A percentile compares a stretch with the other conserved stretches of the same genome.
Evolutionary conservation across 2,329 filamentous ascomycete species (phyloP).

Genomic region (Coniochaeta sp.): DNA sequence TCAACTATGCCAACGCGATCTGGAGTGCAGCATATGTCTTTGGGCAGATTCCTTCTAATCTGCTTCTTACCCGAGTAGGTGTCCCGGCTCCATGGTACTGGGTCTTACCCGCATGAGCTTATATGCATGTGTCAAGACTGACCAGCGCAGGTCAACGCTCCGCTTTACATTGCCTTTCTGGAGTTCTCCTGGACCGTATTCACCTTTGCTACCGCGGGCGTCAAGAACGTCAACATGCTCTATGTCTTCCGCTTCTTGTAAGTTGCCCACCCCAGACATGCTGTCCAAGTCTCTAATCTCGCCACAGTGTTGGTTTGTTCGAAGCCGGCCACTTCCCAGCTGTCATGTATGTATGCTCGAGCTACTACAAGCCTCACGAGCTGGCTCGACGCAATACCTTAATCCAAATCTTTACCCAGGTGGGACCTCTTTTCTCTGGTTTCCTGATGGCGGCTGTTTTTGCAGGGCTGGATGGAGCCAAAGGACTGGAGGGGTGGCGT

Average conservation of each 20-base stretch:
- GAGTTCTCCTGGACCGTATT: constrained; percentile 17
- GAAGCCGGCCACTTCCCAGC: constrained; percentile 20
- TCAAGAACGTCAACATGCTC: constrained; percentile 14
- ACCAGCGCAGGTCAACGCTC: constrained; percentile 12
- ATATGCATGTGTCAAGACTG: not conserved
- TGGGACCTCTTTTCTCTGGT: constrained; percentile 18
- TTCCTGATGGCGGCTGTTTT: constrained; percentile 18
- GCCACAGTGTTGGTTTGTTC: constrained; percentile 16
- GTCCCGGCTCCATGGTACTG: not conserved
- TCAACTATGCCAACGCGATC: constrained; percentile 20
- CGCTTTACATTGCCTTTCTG: constrained; percentile 16
- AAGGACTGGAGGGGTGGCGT: constrained; percentile 15
- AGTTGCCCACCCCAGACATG: not conserved
- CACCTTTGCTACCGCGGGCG: constrained; percentile 17
- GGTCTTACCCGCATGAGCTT: not conserved
- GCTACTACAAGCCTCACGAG: constrained; percentile 22
- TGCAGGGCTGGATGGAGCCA: constrained; percentile 11
- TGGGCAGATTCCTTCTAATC: constrained; percentile 20
- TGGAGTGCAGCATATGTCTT: constrained; percentile 22
- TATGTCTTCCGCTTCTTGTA: constrained; percentile 19
- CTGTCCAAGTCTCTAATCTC: not conserved
- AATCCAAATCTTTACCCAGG: constrained; percentile 17
- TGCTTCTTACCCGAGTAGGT: constrained; percentile 16
- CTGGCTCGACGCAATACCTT: constrained; percentile 19
- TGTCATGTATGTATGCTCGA: constrained; percentile 21